Base-by-base conservation (phyloP, 345 rosid species). In the Murraya koenigii region DNA sequence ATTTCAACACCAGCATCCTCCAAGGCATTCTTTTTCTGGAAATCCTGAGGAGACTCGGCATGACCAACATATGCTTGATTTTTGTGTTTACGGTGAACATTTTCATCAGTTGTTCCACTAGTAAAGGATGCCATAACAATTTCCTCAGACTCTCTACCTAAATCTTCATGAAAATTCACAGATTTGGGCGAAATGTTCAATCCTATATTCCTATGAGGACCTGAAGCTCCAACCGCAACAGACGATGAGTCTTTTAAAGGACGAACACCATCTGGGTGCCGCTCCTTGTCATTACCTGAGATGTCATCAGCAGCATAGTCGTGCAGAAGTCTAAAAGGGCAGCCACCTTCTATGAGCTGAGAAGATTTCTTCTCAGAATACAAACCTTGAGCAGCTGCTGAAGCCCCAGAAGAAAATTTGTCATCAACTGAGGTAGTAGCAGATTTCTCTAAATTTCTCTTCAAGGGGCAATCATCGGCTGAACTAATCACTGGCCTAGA, bases 241-340 rank as follows among this genome's bases (percentile, higher is more conserved):
- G 84, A 52, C 69, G 61, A 60, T 30, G 79, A 47, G 30, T 60
- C 79, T 38, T 23, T 78, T 69, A 66, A 55, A 41, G 62, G 39
- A 38, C 63, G 35, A 66, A 23, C 52, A 80, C 36, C 65, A 56
- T 72, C 59, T 58, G 19, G n/a, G 41, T 33, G 35, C 25, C 75
- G 62, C 58, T 80, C 76, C 20, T 60, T 77, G 61, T 78, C 71
- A 71, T 78, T 83, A 65, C 83, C 90, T 15, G 83, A 81, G 82
- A 82, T 79, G 62, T 87, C 90, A 80, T 84, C 84, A 59, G 93
- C 88, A 81, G 83, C 84, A 87, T 87, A 84, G 56, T 80, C 84
- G 75, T 84, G 87, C n/a, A 86, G 65, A 80, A 82, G 85, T 81
- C 82, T 85, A 83, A 88, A 83, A 36, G 89, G 89, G 77, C 90